Conservation (phyloP, 768 basidiomycete species). For the Auriscalpium microsporum region DNA sequence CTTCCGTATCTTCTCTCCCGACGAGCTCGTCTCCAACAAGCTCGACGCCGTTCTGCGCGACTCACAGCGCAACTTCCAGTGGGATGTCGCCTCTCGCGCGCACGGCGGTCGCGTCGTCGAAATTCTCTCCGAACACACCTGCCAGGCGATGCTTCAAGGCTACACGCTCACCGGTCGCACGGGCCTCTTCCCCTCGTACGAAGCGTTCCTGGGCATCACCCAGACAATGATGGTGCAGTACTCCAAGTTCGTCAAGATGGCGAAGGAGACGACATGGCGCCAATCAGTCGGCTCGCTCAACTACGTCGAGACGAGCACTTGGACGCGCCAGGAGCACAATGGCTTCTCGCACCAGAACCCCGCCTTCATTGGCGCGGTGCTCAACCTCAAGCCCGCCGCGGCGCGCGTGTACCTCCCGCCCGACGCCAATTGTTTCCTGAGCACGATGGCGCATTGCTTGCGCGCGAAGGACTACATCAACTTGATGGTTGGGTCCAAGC, state of each 20-base stretch:
- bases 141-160: conserved; percentile 87
- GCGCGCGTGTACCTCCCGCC: conserved; percentile 81
- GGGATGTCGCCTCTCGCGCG: conserved; percentile 61
- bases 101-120: conserved; percentile 80
- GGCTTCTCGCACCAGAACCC: conserved; percentile 88
- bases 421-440: conserved; percentile 84
- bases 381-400: conserved; percentile 62
- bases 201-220: conserved; percentile 46
- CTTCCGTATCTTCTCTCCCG: conserved; percentile 89
- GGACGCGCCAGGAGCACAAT: conserved; percentile 81
- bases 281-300: conserved; percentile 64
- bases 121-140: conserved; percentile 83
- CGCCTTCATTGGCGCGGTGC: conserved; percentile 78
- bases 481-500: conserved; percentile 84
- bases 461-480: conserved; percentile 75
- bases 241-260: conserved; percentile 81
- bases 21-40: conserved; percentile 83
- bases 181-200: conserved; percentile 83
- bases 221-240: conserved; percentile 28
- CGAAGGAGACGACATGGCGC: conserved; percentile 63
- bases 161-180: conserved; percentile 86
- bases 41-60: conserved; percentile 71
- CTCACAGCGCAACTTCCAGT: conserved; percentile 73
- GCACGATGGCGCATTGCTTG: conserved; percentile 71
- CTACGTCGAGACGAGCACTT: conserved; percentile 84